Base-by-base conservation (phyloP, 352 stramenopile species). In the Plasmopara viticola region DNA sequence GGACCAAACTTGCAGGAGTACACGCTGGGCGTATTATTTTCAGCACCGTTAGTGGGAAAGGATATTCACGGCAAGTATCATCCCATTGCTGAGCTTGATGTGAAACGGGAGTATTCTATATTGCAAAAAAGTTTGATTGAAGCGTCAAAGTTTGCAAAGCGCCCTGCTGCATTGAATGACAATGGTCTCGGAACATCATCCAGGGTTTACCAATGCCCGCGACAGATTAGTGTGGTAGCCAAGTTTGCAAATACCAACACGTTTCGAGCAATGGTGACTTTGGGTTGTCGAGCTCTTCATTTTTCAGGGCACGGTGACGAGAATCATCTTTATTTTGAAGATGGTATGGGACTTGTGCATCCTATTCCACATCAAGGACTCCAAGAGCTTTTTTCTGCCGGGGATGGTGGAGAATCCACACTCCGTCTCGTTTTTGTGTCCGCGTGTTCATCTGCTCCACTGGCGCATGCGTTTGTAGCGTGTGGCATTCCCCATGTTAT, bases 251-350 rank as follows among this genome's bases (percentile, higher is more conserved):
- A 96, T 44, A 95, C 87, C 28, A 80, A 97, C 40, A 89, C 87
- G 9, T 93, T 98, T 17, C 77, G 91, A n/a, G 83, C 85, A 33
- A 86, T 95, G 48, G 72, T 98, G 18, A 97, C 93, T 9, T 74
- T 96, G 33, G 86, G 88, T 1, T 97, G 88, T 54, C 78, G 84
- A 49, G 92, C 89, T 20, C 66, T 98, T 29, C 95, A 98, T 58
- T 98, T 97, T 60, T 97, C 89, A 4, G 95, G 95, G 12, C 95
- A 98, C 58, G 95, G 95, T 0, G 88, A 97, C 57, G 84, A 90
- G 39, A 77, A 90, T 12, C 89, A 88, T 48, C 48, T 98, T 12
- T 96, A 96, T 51, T 98, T 98, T 64, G 94, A 98, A 80, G 90
- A 98, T 61, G 78, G 78, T 34, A 85, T 88, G 75, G 78, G 78